A percentile compares a stretch with the other conserved stretches of the same genome.
These are phyloP conservation scores for Sphenostylis stenocarpa DNA, from an alignment of 306 rosid species.

Conservation along the genomic window DNA sequence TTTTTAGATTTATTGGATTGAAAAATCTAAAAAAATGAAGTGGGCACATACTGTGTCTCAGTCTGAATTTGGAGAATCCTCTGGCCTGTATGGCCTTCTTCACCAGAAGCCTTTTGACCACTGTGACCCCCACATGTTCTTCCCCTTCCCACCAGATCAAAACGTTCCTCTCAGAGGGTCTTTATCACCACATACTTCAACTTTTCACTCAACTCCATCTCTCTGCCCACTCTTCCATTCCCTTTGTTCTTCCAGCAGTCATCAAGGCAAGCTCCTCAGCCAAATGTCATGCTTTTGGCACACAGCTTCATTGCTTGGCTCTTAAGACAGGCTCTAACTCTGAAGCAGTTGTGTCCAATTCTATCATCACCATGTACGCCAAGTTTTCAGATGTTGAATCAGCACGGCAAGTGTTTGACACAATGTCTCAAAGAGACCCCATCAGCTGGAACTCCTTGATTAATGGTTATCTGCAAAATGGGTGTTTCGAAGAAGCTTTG, in stretches of 20 bases:
- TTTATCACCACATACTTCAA: conserved; percentile 42
- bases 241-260: conserved; percentile 59
- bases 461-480: conserved; percentile 65
- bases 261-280: conserved; percentile 58
- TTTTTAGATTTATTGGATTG: too few species aligned
- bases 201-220: conserved; percentile 46
- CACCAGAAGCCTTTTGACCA: conserved; percentile 14
- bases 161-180: conserved; percentile 47
- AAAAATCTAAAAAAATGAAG: too few species aligned
- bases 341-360: conserved; percentile 53
- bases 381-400: conserved; percentile 36
- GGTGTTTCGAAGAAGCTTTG: conserved; percentile 40
- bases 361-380: conserved; percentile 61
- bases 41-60: conserved; percentile 41
- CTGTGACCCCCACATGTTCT: conserved; percentile 5
- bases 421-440: conserved; percentile 53
- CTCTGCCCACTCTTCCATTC: conserved; percentile 26
- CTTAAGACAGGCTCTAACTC: conserved; percentile 44
- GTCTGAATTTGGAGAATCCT: neutral
- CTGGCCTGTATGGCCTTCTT: conserved; percentile 28
- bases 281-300: conserved; percentile 37
- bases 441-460: conserved; percentile 66
- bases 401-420: conserved; percentile 60
- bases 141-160: conserved; percentile 41
- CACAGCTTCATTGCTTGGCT: conserved; percentile 58